Evolutionary conservation across 2,329 filamentous ascomycete genomes (phyloP), one percentile per base, ranked within the genome.

Genomic region (Bertia moriformis): DNA sequence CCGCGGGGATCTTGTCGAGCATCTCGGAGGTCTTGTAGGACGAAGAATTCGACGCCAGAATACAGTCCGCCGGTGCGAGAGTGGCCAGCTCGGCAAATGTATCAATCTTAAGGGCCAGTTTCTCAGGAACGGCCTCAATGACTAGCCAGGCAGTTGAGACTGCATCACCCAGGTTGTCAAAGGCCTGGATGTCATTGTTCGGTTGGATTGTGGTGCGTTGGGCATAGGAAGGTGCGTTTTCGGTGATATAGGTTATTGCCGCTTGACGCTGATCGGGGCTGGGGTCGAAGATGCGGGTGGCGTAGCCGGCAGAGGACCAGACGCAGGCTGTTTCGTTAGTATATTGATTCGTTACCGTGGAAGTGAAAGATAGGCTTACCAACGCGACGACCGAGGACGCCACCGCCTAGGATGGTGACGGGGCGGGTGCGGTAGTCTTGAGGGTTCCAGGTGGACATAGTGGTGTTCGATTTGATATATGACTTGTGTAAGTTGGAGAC

Each of bases 261-360:
- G 48, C 39, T 61, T 62, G 2, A 51, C 49, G 4, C 54, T 47
- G 39, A 63, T 51, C 46, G 66, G 67, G 19, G 29, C 51, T 56
- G 1, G 60, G 63, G 17, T 69, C 66, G 13, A 58, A 53, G 40
- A 69, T 56, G 18, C 52, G 41, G 5, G 67, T 62, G 15, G 59
- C 46, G 43, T 60, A 62, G 2, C 66, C 66, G 56, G 51, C 53
- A 4, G 54, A 53, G n/a, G 49, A 49, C 49, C 51, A 57, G 15
- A 55, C 46, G 19, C 53, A 56, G 10, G 40, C 53, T 54, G 24
- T 29, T 29, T 10, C 10, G 10, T 29, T 29, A n/a, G 24, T 29
- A 10, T 29, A 29, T 10, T 10, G 10, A 29, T n/a, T 29, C n/a
- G 24, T 10, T 29, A 10, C 10, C 10, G n/a, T 29, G 4, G 20